Evolutionary conservation across 1,284 basidiomycete species (phyloP), one percentile per base, ranked within the genome.

Genomic region (Apiotrichum laibachii): DNA sequence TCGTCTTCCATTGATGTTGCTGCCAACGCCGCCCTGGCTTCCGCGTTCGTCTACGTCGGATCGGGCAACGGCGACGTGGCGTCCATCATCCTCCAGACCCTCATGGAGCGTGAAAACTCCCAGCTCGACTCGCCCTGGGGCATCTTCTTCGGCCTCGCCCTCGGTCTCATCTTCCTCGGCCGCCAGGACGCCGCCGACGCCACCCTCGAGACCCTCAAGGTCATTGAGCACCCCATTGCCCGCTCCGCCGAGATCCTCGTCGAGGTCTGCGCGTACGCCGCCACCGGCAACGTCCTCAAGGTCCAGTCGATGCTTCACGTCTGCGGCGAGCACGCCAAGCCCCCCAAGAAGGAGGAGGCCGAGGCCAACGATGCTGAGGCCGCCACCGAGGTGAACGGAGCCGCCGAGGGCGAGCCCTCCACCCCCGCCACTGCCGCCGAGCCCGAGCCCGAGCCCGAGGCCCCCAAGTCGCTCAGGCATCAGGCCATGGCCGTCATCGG

Each of bases 31-130:
- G 87, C 93, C 0, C 82, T 99, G 22, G 86, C 94, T 0, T 84
- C 98, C 19, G 95, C 95, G 2, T 95, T 98, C 77, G 88, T 98
- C 59, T 98, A 92, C 73, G 93, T 95, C 39, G 96, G 95, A 26
- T 93, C 92, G 69, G 91, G 89, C 55, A 90, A 98, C 70, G 95
- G 93, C 21, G 96, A 99, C 67, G 87, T 97, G 26, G 88, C 91
- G 2, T 87, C 87, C 58, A 87, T 88, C 0, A 94, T 99, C 57
- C 79, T 98, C 71, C 93, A 97, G 79, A 88, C 90, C 8, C 79
- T 99, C 73, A 95, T 98, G 92, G 82, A 80, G 69, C 80, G 88
- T 21, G 86, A 86, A 5, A 87, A 90, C 64, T 84, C 84, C 61
- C 84, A 85, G 18, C 80, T 96, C 11, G 86, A 87, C 64, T 90